Evolutionary conservation across 169 alveolate genomes (phyloP), one percentile per base, ranked within the genome.

Genomic region (Neospora caninum): DNA sequence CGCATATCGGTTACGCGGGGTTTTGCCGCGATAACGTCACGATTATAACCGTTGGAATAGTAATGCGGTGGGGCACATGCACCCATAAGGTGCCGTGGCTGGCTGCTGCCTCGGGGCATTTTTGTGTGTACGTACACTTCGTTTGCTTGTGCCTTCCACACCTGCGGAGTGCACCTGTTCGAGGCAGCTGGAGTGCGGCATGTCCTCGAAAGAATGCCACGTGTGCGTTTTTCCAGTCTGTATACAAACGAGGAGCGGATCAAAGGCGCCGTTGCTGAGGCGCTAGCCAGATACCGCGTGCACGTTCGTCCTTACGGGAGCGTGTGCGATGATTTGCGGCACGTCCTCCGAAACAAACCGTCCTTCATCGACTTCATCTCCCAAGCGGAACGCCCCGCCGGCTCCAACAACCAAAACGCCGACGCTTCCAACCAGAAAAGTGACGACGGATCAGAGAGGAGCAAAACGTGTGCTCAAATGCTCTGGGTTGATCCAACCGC

Each of bases 401-500:
- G 25, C 34, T 34, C 34, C 42, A 34, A 13, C 10, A 38, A 31
- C 34, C n/a, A 6, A 18, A 10, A 69, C 6, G 82, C 82, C 16
- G 82, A 29, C 42, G 82, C 18, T 6, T 6, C 18, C 82, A 34
- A 69, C 38, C 42, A 20, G 18, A 6, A 29, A 69, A 82, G 69
- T n/a, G 41, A 42, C 41, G 36, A 20, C 89, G 0, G 64, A 41
- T 38, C 29, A 38, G 36, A 29, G 54, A 31, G 13, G 34, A 34
- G 4, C 64, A 41, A 49, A 31, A 82, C 58, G 25, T 64, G 43
- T 9, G 89, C 89, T 20, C 69, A 36, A 18, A 91, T 54, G 88
- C 53, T 91, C 22, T 91, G 94, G 94, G 29, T 91, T 16, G 94
- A 91, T 38, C 94, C 94, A 34, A n/a, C 88, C 4, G 83, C 39